Evolutionary conservation across 768 basidiomycete genomes (phyloP), one percentile per base, ranked within the genome.

Genomic region (Lactarius indigo): DNA sequence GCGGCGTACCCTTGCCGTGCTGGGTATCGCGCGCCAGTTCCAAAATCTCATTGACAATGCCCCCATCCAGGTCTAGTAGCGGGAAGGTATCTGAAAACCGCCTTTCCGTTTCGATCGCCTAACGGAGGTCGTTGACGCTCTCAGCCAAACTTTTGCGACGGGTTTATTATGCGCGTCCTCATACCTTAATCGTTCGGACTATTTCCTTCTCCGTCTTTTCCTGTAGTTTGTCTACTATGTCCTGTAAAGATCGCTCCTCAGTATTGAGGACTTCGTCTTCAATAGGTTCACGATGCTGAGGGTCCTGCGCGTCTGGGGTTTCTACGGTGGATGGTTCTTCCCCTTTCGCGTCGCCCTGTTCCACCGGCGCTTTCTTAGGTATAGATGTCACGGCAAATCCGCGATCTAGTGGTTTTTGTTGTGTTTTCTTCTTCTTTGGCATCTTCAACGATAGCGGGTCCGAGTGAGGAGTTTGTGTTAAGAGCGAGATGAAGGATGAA

Each of bases 181-280:
- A 26, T 71, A 90, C 96, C 87, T 91, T 92, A 69, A 91, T 67
- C 12, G 84, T 78, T 64, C 87, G 83, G 5, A 80, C 76, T 64
- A 96, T 85, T 72, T 97, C 96, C 75, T 88, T 94, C 75, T 96
- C 92, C 6, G 85, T 90, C 74, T 87, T 94, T 23, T 96, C 93
- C 72, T 96, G 93, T 57, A 89, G 79, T 72, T 85, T 89, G 69
- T 96, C 94, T 1, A 96, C 85, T 57, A 94, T 73, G 56, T 76
- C 78, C 77, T 95, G 94, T 59, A 94, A 79, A 35, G 81, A 79
- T 65, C 79, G 81, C 61, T 88, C 85, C 72, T 84, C 84, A 13
- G 75, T 72, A 65, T 77, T 76, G 56, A 75, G 74, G 26, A 75
- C 77, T 50, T 77, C 66, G 31, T 52, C 56, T 47, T 63, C 30